Evolutionary conservation across 2,329 filamentous ascomycete genomes (phyloP).

Genomic region (Talaromyces piceae): DNA sequence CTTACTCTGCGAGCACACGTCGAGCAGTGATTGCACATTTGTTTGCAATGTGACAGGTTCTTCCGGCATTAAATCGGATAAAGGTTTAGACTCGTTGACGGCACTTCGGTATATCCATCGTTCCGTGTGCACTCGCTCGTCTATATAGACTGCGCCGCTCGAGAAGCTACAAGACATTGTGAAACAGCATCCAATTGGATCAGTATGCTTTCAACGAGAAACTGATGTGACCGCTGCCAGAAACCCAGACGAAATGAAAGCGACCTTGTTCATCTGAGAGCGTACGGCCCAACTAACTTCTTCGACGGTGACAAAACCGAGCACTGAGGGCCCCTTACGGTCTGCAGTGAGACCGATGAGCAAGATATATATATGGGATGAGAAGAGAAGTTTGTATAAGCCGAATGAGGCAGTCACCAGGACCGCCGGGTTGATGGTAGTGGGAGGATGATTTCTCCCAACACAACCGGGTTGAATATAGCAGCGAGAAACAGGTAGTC

Average conservation of each 20-base stretch:
- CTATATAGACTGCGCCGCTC: constrained; percentile 36
- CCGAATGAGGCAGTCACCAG: neutral
- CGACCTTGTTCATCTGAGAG: neutral
- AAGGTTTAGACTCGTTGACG: neutral
- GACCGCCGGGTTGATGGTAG: no score
- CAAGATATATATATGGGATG: neutral
- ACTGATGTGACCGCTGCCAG: neutral
- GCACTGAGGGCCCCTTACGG: neutral
- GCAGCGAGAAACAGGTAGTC: neutral
- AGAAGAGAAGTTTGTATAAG: no score
- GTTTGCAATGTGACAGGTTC: constrained; percentile 39
- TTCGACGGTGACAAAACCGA: neutral
- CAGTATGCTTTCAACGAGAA: neutral
- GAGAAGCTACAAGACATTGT: constrained; percentile 27
- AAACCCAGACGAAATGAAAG: neutral
- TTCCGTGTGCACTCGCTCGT: constrained; percentile 38
- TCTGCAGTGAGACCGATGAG: neutral
- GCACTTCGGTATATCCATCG: constrained; percentile 33
- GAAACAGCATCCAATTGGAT: constrained; percentile 6
- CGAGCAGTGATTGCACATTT: constrained; percentile 45
- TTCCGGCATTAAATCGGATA: constrained; percentile 20
- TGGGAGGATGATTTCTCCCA: no score
- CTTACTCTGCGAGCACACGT: constrained; percentile 48
- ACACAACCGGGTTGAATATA: neutral
- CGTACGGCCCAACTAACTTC: neutral